Base-by-base conservation (phyloP, 1,284 basidiomycete species). In the Ganoderma lingzhi region DNA sequence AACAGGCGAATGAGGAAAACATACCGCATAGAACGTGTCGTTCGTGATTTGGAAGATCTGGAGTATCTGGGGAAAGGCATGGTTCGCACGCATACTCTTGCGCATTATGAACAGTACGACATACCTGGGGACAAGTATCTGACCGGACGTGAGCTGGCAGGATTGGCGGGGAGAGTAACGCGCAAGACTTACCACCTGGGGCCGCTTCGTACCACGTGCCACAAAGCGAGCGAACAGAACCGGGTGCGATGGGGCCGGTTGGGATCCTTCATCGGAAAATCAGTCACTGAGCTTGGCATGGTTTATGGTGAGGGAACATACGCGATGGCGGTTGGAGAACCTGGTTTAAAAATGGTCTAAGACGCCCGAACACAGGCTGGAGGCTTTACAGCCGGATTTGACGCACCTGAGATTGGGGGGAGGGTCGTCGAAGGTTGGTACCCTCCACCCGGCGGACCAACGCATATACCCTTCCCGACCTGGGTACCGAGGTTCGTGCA, bases 371-470 rank as follows among this genome's bases (percentile, higher is more conserved):
- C n/a, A n/a, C n/a, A n/a, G n/a, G n/a, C n/a, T n/a, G n/a, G n/a
- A n/a, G n/a, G n/a, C n/a, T n/a, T n/a, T n/a, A 48, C 8, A n/a
- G 45, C 19, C 8, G n/a, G 19, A n/a, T 2, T 48, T 48, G n/a
- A n/a, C 45, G n/a, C 19, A 48, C 45, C 45, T 23, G 45, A 48
- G 9, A 48, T 1, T 9, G 45, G 45, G 23, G 63, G 32, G 3
- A 69, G 28, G 17, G 67, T 65, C 10, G 63, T 56, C 35, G 67
- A 59, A 41, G 62, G 48, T 12, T 51, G 28, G 48, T 69, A 69
- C 2, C 56, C 55, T 17, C 67, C 67, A 6, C 67, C 67, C 6
- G 67, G 67, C 14, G 67, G 56, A 4, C 67, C 53, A 64, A 69
- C 28, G 48, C 68, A 69, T 17, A 69, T 69, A 8, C 32, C 42